phyloP scores from a whole-genome alignment of 2,329 filamentous ascomycete species.

The Colletotrichum plurivorum region DNA sequence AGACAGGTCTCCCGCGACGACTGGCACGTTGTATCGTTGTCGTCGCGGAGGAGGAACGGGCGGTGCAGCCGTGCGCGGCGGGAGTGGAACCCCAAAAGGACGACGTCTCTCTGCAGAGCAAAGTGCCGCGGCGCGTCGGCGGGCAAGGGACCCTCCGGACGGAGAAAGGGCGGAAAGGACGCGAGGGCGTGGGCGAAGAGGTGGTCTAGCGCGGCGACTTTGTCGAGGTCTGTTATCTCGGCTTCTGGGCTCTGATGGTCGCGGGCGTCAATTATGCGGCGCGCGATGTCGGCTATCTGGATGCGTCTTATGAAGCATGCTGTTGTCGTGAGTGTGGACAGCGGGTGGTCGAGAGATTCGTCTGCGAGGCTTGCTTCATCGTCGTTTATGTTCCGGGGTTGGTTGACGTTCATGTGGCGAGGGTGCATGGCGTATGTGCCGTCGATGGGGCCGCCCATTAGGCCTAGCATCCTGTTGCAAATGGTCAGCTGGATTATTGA shows the following conservation, averaged over 20 bases:
- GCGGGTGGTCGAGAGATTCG: constrained; percentile 48
- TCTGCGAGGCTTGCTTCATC: constrained; percentile 50
- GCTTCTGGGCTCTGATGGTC: constrained; percentile 44
- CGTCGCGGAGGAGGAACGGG: constrained; percentile 45
- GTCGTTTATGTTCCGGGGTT: constrained; percentile 56
- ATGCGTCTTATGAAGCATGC: constrained; percentile 56
- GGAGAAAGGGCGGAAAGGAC: constrained; percentile 42
- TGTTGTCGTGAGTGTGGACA: constrained; percentile 50
- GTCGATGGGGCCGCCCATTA: constrained; percentile 53
- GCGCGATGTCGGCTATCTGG: constrained; percentile 54
- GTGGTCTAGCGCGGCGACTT: constrained; percentile 50
- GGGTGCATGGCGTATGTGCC: constrained; percentile 54
- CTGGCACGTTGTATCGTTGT: constrained; percentile 16
- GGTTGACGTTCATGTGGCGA: constrained; percentile 55
- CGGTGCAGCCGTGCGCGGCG: constrained; percentile 46
- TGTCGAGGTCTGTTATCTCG: constrained; percentile 50
- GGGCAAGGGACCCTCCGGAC: constrained; percentile 36
- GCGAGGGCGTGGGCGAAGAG: constrained; percentile 43
- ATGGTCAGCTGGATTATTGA: background rate
- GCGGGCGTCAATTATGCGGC: constrained; percentile 51
- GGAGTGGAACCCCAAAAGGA: constrained; percentile 44
- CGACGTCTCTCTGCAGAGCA: constrained; percentile 42
- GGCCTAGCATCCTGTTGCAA: constrained; percentile 52
- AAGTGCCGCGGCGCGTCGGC: constrained; percentile 35
- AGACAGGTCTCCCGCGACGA: constrained; percentile 43